Conservation (phyloP, 805 yeast genomes). For the Yamadazyma akitaensis region DNA sequence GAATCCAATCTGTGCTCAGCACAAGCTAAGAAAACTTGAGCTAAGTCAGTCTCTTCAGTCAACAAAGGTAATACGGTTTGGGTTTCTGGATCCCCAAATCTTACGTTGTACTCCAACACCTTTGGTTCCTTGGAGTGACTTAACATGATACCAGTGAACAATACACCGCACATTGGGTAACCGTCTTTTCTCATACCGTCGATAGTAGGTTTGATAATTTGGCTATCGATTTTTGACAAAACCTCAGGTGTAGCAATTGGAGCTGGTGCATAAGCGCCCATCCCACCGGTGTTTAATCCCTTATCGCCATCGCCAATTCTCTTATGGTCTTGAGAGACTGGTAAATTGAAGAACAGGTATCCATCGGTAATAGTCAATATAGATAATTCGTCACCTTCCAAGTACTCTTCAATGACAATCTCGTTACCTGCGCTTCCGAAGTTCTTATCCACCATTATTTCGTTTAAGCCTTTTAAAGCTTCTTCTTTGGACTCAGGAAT, state of each 20-base stretch:
- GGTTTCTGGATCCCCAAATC: conserved; percentile 99
- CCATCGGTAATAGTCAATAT: conserved; percentile 93
- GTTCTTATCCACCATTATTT: conserved; percentile 83
- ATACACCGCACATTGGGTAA: conserved; percentile 90
- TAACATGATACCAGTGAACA: conserved; percentile 93
- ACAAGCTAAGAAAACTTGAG: conserved; percentile 88
- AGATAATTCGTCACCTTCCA: conserved; percentile 96
- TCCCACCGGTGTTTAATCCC: conserved; percentile 98
- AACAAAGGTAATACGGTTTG: conserved; percentile 92
- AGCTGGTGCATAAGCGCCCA: conserved; percentile 99
- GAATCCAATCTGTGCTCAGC: conserved; percentile 93
- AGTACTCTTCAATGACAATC: conserved; percentile 91
- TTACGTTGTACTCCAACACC: conserved; percentile 93
- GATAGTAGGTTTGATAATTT: conserved; percentile 85
- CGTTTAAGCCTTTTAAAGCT: conserved; percentile 78
- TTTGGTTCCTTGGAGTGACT: conserved; percentile 80
- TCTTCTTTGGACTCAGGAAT: conserved; percentile 83
- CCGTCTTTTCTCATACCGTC: conserved; percentile 96
- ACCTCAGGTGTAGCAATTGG: conserved; percentile 85
- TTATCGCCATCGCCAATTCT: conserved; percentile 89
- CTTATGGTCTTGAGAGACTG: conserved; percentile 98
- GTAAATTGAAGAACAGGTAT: conserved; percentile 82
- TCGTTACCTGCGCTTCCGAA: conserved; percentile 92
- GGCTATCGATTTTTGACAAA: conserved; percentile 63
- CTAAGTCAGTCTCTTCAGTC: conserved; percentile 81